Base-by-base conservation (phyloP, 2,329 filamentous ascomycete species). In the Penicillium sp. region DNA sequence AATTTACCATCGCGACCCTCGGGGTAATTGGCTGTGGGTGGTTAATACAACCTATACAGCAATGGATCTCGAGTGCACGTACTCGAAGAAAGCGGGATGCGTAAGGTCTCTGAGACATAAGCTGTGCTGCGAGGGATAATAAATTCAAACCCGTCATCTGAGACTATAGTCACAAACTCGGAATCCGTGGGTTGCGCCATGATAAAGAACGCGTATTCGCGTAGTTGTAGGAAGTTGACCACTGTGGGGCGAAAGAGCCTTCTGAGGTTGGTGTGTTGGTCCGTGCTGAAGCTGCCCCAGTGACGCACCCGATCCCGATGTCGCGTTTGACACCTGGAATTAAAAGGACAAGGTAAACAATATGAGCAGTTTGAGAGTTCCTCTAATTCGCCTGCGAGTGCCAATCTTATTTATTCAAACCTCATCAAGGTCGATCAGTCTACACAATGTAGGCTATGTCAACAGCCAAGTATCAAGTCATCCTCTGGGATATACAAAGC, bases 91-190 rank as follows among this genome's bases (percentile, higher is more conserved):
- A 89, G 72, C 81, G 87, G 87, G 61, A 83, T 80, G 61, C 81
- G 82, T 66, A 89, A 84, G 2, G 84, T 84, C 44, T 81, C 82
- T 5, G 84, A 85, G 55, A 87, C 78, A 66, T 79, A 83, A 39
- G 85, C 86, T 5, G 83, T 81, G 31, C 80, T 84, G 63, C 85
- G 81, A 23, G 82, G 79, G 41, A 89, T 72, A 60, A 87, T 78
- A 71, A 87, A 88, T 61, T 87, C 84, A 68, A 83, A 88, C 50
- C 81, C 84, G 68, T 89, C 86, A 55, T 78, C 81, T 1, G 85
- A 87, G 23, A 87, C 78, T 6, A 89, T 76, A 0, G 86, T 87
- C 52, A 89, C 84, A 66, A 82, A 88, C 59, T 85, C 81, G 4
- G 80, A 68, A 19, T 65, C 61, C 25, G 62, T 23, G 4, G 64